Percentiles rank a stretch among this genome's conserved stretches.
Conservation (phyloP, 345 rosid species). For the Eucalyptus marginata region DNA sequence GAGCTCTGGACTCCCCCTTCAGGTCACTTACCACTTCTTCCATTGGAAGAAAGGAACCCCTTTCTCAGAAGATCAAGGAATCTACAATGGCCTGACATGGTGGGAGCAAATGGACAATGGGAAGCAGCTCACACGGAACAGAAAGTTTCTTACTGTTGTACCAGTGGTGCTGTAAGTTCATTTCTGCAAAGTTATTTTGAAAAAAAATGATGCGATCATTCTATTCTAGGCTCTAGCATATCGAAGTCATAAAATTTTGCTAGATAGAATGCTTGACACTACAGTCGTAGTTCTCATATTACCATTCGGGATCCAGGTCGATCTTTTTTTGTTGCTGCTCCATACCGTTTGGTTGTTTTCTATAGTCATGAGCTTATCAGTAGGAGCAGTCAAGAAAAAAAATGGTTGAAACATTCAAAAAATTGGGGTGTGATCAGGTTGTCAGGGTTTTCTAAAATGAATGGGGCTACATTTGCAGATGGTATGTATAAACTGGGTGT, state of each 20-base stretch:
- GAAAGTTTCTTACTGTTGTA: slow-evolving; percentile 86
- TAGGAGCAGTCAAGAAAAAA: background rate
- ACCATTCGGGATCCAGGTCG: background rate
- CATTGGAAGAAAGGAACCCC: slow-evolving; percentile 99
- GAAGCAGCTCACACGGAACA: slow-evolving; percentile 88
- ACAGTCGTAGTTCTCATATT: background rate
- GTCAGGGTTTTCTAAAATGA: background rate
- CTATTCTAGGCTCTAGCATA: background rate
- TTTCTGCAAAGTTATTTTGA: background rate
- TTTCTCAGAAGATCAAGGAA: slow-evolving; percentile 95
- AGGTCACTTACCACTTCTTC: slow-evolving; percentile 92
- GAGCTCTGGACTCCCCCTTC: background rate
- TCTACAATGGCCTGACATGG: slow-evolving; percentile 91
- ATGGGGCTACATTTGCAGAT: background rate
- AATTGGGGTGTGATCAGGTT: background rate
- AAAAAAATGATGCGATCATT: background rate
- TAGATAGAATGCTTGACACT: background rate
- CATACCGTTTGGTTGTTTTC: background rate
- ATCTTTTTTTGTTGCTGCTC: background rate
- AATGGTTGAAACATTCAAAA: background rate
- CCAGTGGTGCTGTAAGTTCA: slow-evolving; percentile 83
- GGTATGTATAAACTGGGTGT: background rate
- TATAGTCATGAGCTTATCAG: background rate
- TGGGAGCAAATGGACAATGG: slow-evolving; percentile 98
- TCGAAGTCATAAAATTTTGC: background rate